Evolutionary conservation across 805 yeast species (phyloP).

Genomic region (Saturnispora sekii): DNA sequence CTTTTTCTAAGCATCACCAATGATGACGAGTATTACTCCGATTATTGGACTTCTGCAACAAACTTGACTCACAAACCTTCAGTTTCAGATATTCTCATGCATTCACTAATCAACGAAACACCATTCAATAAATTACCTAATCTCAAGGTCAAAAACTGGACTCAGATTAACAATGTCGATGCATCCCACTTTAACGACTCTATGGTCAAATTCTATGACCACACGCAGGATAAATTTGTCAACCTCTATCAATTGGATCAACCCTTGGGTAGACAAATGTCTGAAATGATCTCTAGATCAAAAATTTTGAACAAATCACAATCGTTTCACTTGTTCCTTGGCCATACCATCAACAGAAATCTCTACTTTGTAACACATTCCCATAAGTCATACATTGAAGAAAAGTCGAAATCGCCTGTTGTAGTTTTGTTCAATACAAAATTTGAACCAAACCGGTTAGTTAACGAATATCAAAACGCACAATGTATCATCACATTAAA

Average conservation of each 20-base stretch:
- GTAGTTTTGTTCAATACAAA: constrained; percentile 56
- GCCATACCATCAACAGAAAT: constrained; percentile 15
- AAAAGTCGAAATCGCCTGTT: constrained; percentile 51
- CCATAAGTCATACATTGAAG: constrained; percentile 37
- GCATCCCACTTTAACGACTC: constrained; percentile 35
- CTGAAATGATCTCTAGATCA: constrained; percentile 56
- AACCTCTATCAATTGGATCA: constrained; percentile 20
- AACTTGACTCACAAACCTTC: constrained; percentile 37
- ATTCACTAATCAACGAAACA: constrained; percentile 76
- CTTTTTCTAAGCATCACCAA: constrained; percentile 52
- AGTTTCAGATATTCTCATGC: constrained; percentile 77
- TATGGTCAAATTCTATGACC: constrained; percentile 22
- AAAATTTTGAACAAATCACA: constrained; percentile 66
- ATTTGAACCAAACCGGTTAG: constrained; percentile 30
- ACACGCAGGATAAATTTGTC: constrained; percentile 7
- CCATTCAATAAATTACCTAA: constrained; percentile 61
- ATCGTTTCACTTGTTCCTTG: constrained; percentile 77
- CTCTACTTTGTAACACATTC: constrained; percentile 68
- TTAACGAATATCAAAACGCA: constrained; percentile 17
- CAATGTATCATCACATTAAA: constrained; percentile 21
- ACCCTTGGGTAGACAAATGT: constrained; percentile 31
- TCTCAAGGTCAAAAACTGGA: constrained; percentile 61
- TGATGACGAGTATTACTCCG: constrained; percentile 27
- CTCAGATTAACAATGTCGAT: constrained; percentile 45
- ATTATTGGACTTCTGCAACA: constrained; percentile 7